Conservation (phyloP, 2,329 filamentous ascomycete species). For the Periconia macrospinosa region DNA sequence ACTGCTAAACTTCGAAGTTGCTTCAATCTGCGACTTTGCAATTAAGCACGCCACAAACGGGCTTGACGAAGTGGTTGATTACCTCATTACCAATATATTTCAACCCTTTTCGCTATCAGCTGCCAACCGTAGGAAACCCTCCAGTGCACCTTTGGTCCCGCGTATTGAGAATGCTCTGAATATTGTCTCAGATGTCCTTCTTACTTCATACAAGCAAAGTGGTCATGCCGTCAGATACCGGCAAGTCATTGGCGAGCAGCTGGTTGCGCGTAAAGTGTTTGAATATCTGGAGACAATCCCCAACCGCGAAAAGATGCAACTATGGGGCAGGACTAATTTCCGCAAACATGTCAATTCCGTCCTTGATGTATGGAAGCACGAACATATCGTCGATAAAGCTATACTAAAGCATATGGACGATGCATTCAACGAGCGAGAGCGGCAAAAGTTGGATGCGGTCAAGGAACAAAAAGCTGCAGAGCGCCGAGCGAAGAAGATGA, state of each 20-base stretch:
- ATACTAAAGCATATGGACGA: constrained; percentile 26
- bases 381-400: constrained; percentile 35
- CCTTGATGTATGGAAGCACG: constrained; percentile 37
- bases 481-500: constrained; percentile 18
- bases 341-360: constrained; percentile 36
- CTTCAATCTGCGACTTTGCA: constrained; percentile 82
- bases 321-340: constrained; percentile 68
- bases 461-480: constrained; percentile 68
- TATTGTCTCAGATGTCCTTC: constrained; percentile 77
- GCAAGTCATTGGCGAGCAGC: constrained; percentile 73
- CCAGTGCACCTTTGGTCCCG: constrained; percentile 20
- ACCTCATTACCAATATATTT: constrained; percentile 81
- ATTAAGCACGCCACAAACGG: constrained; percentile 84
- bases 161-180: constrained; percentile 66
- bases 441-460: constrained; percentile 56
- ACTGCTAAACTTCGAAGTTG: constrained; percentile 79
- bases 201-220: constrained; percentile 52
- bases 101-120: constrained; percentile 73
- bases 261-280: constrained; percentile 71
- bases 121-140: constrained; percentile 61
- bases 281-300: constrained; percentile 74
- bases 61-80: constrained; percentile 86
- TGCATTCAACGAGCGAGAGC: constrained; percentile 37
- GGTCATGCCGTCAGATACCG: constrained; percentile 71
- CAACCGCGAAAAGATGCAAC: constrained; percentile 74